phyloP scores from a whole-genome alignment of 305 asterid species.

The Lippia alba region DNA sequence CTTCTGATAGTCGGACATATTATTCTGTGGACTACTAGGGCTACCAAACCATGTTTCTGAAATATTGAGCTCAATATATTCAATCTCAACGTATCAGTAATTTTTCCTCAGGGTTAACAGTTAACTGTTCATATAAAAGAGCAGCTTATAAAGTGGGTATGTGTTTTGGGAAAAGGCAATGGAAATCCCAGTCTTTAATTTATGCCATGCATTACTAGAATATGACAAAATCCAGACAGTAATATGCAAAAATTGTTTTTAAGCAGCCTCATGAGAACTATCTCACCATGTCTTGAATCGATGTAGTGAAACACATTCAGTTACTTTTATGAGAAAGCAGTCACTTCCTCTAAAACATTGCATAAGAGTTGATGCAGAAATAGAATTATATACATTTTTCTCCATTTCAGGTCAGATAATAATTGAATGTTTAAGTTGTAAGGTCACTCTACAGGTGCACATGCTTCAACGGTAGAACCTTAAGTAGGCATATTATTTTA shows the following conservation, averaged over 20 bases:
- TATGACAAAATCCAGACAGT: too few species aligned
- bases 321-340: neutral
- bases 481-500: slow-evolving; percentile 15
- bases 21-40: neutral
- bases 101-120: neutral
- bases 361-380: neutral
- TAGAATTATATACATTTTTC: slow-evolving; percentile 3
- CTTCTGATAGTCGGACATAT: slow-evolving; percentile 7
- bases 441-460: neutral
- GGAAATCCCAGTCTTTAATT: neutral
- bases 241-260: neutral
- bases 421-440: neutral
- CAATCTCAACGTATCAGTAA: slow-evolving; percentile 6
- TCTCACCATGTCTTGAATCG: neutral
- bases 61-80: slow-evolving; percentile 16
- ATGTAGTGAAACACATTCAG: slow-evolving; percentile 10
- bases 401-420: slow-evolving; percentile 1
- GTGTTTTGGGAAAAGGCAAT: neutral
- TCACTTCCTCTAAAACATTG: neutral
- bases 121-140: neutral
- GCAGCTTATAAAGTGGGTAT: slow-evolving; percentile 11
- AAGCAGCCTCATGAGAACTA: neutral
- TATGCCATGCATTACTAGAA: too few species aligned
- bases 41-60: slow-evolving; percentile 12
- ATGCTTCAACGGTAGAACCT: neutral